These are phyloP conservation scores for Orbilia brochopaga DNA, from an alignment of 2,329 filamentous ascomycete genomes.

Conservation along the genomic window DNA sequence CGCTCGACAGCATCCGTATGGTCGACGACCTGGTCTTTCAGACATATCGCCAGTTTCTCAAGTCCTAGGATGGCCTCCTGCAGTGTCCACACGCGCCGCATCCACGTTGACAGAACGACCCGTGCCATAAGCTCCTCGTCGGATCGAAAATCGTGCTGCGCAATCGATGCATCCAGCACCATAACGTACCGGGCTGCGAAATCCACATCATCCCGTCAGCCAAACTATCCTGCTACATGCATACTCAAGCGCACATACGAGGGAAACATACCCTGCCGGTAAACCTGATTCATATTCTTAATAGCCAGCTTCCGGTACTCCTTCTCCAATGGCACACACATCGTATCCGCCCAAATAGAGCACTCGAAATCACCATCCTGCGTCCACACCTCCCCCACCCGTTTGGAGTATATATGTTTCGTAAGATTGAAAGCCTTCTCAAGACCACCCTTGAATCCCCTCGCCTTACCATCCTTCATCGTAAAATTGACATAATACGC, in stretches of 20 bases:
- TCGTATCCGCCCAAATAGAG: constrained; percentile 50
- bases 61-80: constrained; percentile 51
- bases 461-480: constrained; percentile 38
- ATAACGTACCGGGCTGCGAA: constrained; percentile 42
- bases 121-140: constrained; percentile 49
- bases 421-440: constrained; percentile 23
- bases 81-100: constrained; percentile 53
- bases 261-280: constrained; percentile 24
- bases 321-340: constrained; percentile 51
- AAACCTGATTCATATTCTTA: constrained; percentile 50
- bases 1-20: constrained; percentile 39
- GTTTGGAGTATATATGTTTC: constrained; percentile 31
- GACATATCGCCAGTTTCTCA: constrained; percentile 38
- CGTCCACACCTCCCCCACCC: constrained; percentile 25
- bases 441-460: constrained; percentile 19
- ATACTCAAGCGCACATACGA: not conserved
- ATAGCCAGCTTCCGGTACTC: constrained; percentile 51
- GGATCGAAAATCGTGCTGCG: constrained; percentile 25
- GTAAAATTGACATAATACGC: constrained; percentile 42
- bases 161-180: constrained; percentile 40
- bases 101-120: constrained; percentile 50
- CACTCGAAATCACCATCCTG: constrained; percentile 24
- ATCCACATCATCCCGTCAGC: not conserved
- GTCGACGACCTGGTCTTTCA: constrained; percentile 31
- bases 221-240: not conserved